Conservation (phyloP, 805 yeast species). For the Ogataea pini region DNA sequence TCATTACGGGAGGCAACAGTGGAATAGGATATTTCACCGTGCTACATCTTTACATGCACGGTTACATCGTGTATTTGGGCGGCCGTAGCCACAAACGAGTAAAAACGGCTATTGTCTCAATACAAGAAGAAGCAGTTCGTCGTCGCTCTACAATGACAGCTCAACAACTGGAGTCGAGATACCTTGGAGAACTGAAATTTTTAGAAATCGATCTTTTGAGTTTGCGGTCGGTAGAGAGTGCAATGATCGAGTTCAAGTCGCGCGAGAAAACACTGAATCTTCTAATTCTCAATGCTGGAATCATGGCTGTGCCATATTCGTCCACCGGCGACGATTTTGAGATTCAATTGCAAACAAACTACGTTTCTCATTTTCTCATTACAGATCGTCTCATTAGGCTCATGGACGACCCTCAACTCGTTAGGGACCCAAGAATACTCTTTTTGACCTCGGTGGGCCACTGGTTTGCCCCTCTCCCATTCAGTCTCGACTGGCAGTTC, state of each 20-base stretch:
- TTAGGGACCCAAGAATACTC: constrained; percentile 52
- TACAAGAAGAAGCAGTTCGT: constrained; percentile 52
- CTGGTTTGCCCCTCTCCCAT: constrained; percentile 48
- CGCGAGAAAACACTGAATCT: constrained; percentile 57
- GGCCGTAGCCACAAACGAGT: constrained; percentile 65
- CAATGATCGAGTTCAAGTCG: constrained; percentile 46
- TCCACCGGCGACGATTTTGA: constrained; percentile 67
- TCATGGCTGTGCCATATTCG: constrained; percentile 72
- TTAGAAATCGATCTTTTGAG: constrained; percentile 58
- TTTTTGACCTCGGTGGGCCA: constrained; percentile 70
- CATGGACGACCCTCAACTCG: constrained; percentile 39
- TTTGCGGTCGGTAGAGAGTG: constrained; percentile 46
- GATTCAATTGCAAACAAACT: constrained; percentile 77
- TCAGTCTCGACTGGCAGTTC: constrained; percentile 49
- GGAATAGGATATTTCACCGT: constrained; percentile 82
- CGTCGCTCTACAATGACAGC: constrained; percentile 28
- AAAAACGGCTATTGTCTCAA: constrained; percentile 53
- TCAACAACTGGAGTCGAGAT: constrained; percentile 26
- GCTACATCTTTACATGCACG: constrained; percentile 75
- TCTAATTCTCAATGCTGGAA: constrained; percentile 76
- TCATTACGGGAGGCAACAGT: constrained; percentile 79
- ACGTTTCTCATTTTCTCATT: constrained; percentile 70
- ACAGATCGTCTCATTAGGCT: constrained; percentile 60
- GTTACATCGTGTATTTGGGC: constrained; percentile 71
- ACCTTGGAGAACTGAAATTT: constrained; percentile 52